These are phyloP conservation scores for Blepharisma stoltei DNA, from an alignment of 73 alveolate genomes.

Conservation along the genomic window DNA sequence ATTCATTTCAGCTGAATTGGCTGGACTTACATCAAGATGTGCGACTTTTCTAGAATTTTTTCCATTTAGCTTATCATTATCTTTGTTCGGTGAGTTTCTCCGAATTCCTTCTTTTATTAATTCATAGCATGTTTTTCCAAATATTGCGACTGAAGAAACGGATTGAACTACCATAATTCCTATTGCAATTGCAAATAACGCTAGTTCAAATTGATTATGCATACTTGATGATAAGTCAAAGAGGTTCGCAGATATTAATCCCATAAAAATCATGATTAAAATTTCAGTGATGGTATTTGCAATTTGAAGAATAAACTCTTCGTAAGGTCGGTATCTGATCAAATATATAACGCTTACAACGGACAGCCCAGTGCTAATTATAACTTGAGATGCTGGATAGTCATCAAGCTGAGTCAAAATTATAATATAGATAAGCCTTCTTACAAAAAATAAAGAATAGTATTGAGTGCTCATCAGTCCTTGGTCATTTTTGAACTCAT, in stretches of 20 bases:
- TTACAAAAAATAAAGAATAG: neutral
- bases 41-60: no score
- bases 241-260: neutral
- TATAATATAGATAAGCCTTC: neutral
- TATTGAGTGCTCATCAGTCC: slow-evolving; percentile 20
- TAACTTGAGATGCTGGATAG: neutral
- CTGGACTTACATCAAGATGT: no score
- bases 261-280: neutral
- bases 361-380: neutral
- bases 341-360: neutral
- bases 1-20: no score
- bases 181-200: no score
- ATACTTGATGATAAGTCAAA: neutral
- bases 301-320: neutral
- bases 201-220: neutral
- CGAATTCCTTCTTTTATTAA: no score
- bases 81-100: no score
- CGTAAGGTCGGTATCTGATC: neutral
- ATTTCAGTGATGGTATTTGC: slow-evolving; percentile 2
- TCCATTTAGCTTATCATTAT: no score
- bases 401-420: neutral
- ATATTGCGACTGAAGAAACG: no score
- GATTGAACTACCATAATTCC: no score
- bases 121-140: no score
- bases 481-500: slow-evolving; percentile 22